Base-by-base conservation (phyloP, 2,329 filamentous ascomycete species). In the Apiospora arundinis region DNA sequence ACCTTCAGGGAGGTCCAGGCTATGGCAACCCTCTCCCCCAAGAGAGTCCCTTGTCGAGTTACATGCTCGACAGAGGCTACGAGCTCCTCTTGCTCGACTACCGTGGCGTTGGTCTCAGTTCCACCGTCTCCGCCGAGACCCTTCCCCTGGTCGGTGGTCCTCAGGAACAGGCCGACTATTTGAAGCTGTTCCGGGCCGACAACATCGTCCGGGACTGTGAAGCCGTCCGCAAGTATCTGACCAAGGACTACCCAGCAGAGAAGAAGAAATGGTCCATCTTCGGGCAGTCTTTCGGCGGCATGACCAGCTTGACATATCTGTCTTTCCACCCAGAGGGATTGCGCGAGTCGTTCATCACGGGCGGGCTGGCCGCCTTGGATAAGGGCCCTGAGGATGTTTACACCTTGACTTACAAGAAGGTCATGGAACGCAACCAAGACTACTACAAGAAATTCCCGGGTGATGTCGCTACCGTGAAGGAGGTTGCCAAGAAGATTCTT, bases 281-380 rank as follows among this genome's bases (percentile, higher is more conserved):
- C 73, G 95, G 95, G 11, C 95, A 98, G 83, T 95, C 92, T 21
- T 98, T 97, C 81, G 95, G 95, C 49, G 95, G 95, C 0, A 98
- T 97, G 81, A 93, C 95, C 78, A 88, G 87, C 67, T 85, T 94
- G 45, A 95, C 92, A 9, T 98, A 98, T 80, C 88, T 98, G 21
- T 96, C 93, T 2, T 91, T 93, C 79, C 91, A 89, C 76, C 93
- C 94, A 0, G 88, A 94, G 71, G 92, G 93, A 0, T 82, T 98
- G 32, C 90, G 91, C 42, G 95, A 98, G 83, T 90, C 90, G 32
- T 98, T 97, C 79, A 86, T 95, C 45, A 93, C 93, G 14, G 95
- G 95, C 48, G 95, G 95, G 0, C 85, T 98, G 63, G 92, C 94
- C 18, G 93, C 95, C 0, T 84, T 97, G 14, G 90, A 92, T 69